Conservation (phyloP, 2,329 filamentous ascomycete genomes). For the Botrytis elliptica region DNA sequence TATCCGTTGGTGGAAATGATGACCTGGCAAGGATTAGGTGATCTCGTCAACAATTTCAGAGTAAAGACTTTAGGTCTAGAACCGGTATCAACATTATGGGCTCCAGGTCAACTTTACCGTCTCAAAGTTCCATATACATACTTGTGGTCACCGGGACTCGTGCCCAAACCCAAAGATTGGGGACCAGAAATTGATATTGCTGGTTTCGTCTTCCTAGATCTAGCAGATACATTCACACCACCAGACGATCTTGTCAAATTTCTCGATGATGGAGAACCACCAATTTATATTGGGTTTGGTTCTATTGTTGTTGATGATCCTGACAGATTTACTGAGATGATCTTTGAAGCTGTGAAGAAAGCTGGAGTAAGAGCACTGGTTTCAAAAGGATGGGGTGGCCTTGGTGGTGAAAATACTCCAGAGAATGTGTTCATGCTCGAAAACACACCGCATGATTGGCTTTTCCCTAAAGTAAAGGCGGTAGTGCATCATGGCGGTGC, state of each 20-base stretch:
- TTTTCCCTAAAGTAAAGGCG: constrained; percentile 65
- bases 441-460: constrained; percentile 75
- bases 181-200: constrained; percentile 68
- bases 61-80: constrained; percentile 68
- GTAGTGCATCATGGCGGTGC: constrained; percentile 77
- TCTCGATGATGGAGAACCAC: constrained; percentile 54
- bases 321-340: constrained; percentile 65
- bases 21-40: constrained; percentile 87
- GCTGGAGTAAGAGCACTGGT: constrained; percentile 70
- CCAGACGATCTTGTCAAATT: constrained; percentile 56
- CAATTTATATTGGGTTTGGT: constrained; percentile 75
- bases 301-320: constrained; percentile 74
- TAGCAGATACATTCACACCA: constrained; percentile 60
- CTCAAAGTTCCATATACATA: constrained; percentile 76
- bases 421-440: constrained; percentile 70
- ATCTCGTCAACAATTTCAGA: constrained; percentile 74
- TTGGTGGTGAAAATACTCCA: constrained; percentile 59
- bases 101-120: constrained; percentile 69
- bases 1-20: constrained; percentile 82
- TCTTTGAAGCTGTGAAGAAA: constrained; percentile 65
- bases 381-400: constrained; percentile 72
- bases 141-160: constrained; percentile 64
- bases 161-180: constrained; percentile 69
- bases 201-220: constrained; percentile 75
- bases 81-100: constrained; percentile 74